Evolutionary conservation across 164 flowering plant genomes (phyloP).

Genomic region (Akebia trifoliata): DNA sequence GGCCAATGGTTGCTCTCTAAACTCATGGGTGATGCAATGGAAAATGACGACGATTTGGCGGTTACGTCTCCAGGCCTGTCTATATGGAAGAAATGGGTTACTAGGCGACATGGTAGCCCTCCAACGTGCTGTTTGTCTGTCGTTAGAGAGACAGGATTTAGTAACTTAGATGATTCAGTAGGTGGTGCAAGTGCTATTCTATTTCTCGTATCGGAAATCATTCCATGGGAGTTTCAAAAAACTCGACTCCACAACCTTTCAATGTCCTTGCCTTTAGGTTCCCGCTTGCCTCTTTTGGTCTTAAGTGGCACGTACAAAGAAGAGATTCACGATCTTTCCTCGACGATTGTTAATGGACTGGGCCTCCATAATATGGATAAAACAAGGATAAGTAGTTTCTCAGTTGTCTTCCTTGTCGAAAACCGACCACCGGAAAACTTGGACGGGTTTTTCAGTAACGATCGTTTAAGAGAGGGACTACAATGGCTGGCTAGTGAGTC

Average conservation of each 20-base stretch:
- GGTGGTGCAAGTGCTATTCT: constrained; percentile 63
- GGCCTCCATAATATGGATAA: constrained; percentile 51
- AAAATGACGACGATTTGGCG: constrained; percentile 36
- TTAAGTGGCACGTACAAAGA: constrained; percentile 33
- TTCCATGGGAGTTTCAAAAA: constrained; percentile 62
- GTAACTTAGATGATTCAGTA: constrained; percentile 25
- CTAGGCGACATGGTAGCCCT: constrained; percentile 19
- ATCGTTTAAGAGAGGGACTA: constrained; percentile 56
- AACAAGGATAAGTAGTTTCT: constrained; percentile 40
- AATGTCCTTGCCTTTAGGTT: constrained; percentile 47
- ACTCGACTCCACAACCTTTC: constrained; percentile 46
- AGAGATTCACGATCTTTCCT: constrained; percentile 24
- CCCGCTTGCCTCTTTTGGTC: constrained; percentile 70
- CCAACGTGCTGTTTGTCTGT: constrained; percentile 61
- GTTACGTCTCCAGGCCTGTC: constrained; percentile 57
- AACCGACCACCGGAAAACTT: constrained; percentile 21
- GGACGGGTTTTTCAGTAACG: constrained; percentile 56
- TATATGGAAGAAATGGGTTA: constrained; percentile 70
- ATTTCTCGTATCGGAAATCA: constrained; percentile 45
- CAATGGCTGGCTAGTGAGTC: constrained; percentile 75
- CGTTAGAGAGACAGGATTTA: constrained; percentile 36
- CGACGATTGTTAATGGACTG: constrained; percentile 29
- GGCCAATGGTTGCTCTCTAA: constrained; percentile 70
- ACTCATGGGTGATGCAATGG: constrained; percentile 47
- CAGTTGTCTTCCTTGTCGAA: constrained; percentile 31